A percentile compares a stretch with the other conserved stretches of the same genome.
Evolutionary conservation across 202 grass and related monocot species (phyloP).

Genomic region (Cymbopogon flexuosus): DNA sequence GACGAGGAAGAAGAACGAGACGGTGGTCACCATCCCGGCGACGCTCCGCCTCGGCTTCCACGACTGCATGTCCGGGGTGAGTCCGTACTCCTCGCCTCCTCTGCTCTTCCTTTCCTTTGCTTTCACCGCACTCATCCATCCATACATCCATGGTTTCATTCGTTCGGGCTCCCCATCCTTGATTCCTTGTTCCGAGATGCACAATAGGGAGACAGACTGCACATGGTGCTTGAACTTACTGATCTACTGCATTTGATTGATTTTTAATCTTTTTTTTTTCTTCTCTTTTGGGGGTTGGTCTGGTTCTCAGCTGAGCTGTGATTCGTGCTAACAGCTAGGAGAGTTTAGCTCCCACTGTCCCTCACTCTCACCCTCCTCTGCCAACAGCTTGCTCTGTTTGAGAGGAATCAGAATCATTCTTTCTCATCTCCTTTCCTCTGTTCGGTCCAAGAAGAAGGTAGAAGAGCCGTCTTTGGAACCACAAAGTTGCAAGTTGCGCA

Average conservation of each 20-base stretch:
- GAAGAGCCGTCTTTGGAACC: not conserved
- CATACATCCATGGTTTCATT: not conserved
- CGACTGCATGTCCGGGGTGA: conserved; percentile 65
- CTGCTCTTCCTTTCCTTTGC: not conserved
- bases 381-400: not conserved
- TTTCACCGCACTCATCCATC: not conserved
- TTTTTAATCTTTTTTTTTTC: not conserved
- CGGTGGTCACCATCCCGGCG: conserved; percentile 77
- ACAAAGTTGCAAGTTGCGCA: conserved; percentile 26
- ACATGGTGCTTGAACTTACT: not conserved
- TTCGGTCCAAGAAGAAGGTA: not conserved
- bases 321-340: not conserved
- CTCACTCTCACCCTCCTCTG: not conserved
- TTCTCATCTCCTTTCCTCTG: not conserved
- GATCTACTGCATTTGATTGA: not conserved
- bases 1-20: conserved; percentile 65
- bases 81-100: not conserved
- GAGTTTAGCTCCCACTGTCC: not conserved
- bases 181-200: not conserved
- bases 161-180: not conserved
- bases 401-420: conserved; percentile 4
- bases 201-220: not conserved
- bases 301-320: not conserved
- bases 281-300: not conserved
- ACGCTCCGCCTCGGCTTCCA: conserved; percentile 75